phyloP scores from a whole-genome alignment of 768 basidiomycete genomes.

The Austroboletus eburneus region DNA sequence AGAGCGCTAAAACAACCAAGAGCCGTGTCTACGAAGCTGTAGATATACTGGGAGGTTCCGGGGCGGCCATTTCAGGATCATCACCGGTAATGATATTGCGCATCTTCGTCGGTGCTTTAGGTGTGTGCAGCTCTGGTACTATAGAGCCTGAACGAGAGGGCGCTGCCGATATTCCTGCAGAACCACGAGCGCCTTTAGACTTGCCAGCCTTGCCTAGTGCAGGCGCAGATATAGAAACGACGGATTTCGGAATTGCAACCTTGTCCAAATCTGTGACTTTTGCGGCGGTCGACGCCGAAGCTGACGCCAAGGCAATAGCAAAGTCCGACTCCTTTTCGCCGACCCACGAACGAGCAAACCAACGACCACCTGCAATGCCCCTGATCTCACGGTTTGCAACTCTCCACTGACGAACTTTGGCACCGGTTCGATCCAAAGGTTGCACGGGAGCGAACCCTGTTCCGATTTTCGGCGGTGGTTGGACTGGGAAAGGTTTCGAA shows the following conservation, averaged over 20 bases:
- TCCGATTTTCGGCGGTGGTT: slow-evolving; percentile 70
- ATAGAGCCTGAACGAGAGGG: slow-evolving; percentile 58
- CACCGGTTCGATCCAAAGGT: slow-evolving; percentile 60
- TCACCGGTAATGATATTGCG: slow-evolving; percentile 50
- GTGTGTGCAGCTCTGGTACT: slow-evolving; percentile 41
- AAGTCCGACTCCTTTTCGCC: slow-evolving; percentile 76
- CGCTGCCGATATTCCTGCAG: slow-evolving; percentile 45
- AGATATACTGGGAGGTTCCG: slow-evolving; percentile 18
- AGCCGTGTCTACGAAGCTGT: slow-evolving; percentile 13
- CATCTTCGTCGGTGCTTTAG: slow-evolving; percentile 62
- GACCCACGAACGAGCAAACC: slow-evolving; percentile 81
- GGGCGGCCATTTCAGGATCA: slow-evolving; percentile 39
- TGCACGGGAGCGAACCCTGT: slow-evolving; percentile 66
- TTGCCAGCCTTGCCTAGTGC: slow-evolving; percentile 39
- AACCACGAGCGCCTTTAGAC: slow-evolving; percentile 34
- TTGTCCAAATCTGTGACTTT: slow-evolving; percentile 28
- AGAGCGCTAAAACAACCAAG: background rate
- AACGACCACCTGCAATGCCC: slow-evolving; percentile 79
- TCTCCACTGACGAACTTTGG: slow-evolving; percentile 69
- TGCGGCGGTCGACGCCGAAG: slow-evolving; percentile 25
- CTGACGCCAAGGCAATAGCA: slow-evolving; percentile 35
- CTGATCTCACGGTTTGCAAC: slow-evolving; percentile 71
- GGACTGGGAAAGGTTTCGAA: slow-evolving; percentile 79
- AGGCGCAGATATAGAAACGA: slow-evolving; percentile 46
- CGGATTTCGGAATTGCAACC: slow-evolving; percentile 33